Conservation (phyloP, 306 rosid species). For the Lotus japonicus region DNA sequence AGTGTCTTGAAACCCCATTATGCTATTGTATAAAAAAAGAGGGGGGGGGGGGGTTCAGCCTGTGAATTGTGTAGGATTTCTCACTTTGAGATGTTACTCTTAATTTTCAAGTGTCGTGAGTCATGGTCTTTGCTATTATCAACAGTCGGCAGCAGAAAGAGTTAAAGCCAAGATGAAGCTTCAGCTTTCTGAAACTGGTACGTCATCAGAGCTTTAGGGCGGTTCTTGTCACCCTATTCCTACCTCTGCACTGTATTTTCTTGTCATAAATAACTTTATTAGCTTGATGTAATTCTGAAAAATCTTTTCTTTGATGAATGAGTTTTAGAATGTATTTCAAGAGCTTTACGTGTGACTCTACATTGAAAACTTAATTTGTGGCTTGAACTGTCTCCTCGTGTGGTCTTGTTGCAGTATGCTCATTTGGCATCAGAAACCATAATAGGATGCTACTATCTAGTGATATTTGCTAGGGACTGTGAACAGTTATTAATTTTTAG, state of each 20-base stretch:
- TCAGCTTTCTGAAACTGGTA: conserved; percentile 86
- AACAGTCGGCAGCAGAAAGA: conserved; percentile 80
- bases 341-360: background rate
- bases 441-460: background rate
- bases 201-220: background rate
- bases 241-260: no score
- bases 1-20: background rate
- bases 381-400: background rate
- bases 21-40: background rate
- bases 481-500: background rate
- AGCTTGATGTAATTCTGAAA: background rate
- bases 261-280: background rate
- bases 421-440: background rate
- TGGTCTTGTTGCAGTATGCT: background rate
- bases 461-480: background rate
- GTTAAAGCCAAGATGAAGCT: conserved; percentile 92
- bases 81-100: conserved; percentile 2
- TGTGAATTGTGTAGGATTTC: background rate
- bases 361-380: background rate
- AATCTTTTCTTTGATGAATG: background rate
- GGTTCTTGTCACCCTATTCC: no score
- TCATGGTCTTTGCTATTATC: conserved; percentile 15
- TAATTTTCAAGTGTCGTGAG: background rate
- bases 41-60: background rate
- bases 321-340: background rate